Evolutionary conservation across 2,329 filamentous ascomycete genomes (phyloP).

Genomic region (Aspergillus sp.): DNA sequence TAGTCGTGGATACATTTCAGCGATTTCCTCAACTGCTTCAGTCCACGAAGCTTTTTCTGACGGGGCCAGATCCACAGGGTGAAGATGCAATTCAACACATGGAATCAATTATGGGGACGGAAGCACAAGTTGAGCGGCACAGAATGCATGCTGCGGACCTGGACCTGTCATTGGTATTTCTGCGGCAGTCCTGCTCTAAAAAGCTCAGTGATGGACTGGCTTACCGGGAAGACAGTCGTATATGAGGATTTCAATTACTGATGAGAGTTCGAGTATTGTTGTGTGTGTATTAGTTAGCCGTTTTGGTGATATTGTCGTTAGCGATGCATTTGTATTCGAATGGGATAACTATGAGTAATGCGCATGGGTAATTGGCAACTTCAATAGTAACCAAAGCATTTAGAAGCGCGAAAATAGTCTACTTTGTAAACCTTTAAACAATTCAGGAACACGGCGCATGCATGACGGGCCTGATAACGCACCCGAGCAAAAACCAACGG

Average conservation of each 20-base stretch:
- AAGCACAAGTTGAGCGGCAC: slow-evolving; percentile 41
- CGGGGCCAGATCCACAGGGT: slow-evolving; percentile 41
- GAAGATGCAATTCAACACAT: slow-evolving; percentile 44
- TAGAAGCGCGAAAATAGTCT: not conserved
- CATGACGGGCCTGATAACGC: not conserved
- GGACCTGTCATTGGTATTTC: slow-evolving; percentile 49
- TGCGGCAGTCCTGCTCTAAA: slow-evolving; percentile 56
- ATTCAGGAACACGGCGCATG: not conserved
- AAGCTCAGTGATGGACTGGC: slow-evolving; percentile 52
- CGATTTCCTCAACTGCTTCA: slow-evolving; percentile 52
- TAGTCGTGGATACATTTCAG: slow-evolving; percentile 62
- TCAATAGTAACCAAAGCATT: not conserved
- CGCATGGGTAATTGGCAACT: not conserved
- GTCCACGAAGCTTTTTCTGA: slow-evolving; percentile 64
- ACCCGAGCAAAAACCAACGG: not conserved
- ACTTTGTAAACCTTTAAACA: not conserved
- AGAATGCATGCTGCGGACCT: slow-evolving; percentile 52
- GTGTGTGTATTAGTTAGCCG: not conserved
- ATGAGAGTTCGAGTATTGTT: not conserved
- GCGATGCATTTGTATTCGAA: not conserved
- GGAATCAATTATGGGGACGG: slow-evolving; percentile 33
- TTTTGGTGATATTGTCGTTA: not conserved
- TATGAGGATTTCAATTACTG: slow-evolving; percentile 62
- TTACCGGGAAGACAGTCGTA: slow-evolving; percentile 54
- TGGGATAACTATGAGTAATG: not conserved